Base-by-base conservation (phyloP, 2,329 filamentous ascomycete species). In the Scopulariopsis brevicaulis region DNA sequence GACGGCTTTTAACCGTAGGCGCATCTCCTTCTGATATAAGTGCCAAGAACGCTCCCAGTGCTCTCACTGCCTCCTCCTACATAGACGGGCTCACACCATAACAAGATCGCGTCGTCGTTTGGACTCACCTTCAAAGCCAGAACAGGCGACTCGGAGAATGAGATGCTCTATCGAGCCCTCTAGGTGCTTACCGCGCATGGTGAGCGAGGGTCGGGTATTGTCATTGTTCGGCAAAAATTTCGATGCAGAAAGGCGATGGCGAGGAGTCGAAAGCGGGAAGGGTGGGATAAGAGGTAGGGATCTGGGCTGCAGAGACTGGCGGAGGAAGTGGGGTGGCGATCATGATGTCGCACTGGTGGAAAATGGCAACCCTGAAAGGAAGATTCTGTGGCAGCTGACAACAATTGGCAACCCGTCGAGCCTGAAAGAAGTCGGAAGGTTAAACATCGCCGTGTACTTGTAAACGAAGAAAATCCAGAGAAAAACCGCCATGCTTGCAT, bases 81-180 rank as follows among this genome's bases (percentile, higher is more conserved):
- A 24, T 22, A 50, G 46, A 22, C 46, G 11, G 18, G 15, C 5
- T 22, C 20, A 2, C 37, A 10, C 20, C 22, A 3, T 4, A 24
- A 50, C 1, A 24, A 12, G n/a, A 50, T 22, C 46, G 46, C 46
- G 8, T 50, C 46, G n/a, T 50, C 46, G 24, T 22, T 48, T 12
- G 10, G 46, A 55, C 61, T 56, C n/a, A 62, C 61, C 61, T 50
- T 57, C 37, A 43, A 59, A 60, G 12, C 61, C 61, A 34, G 57
- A 59, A 14, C 59, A 62, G 22, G 61, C 60, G 24, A 63, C 60
- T n/a, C 56, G 57, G 46, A 63, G 20, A 51, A 63, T 57, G 48
- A 63, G 32, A 22, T 53, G 54, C 25, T 63, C 61, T 50, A 63
- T 63, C 18, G 59, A 54, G 56, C 58, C 59, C 28, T 63, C 61